phyloP scores from a whole-genome alignment of 2,329 filamentous ascomycete genomes.

The Paecilomyces sp. region DNA sequence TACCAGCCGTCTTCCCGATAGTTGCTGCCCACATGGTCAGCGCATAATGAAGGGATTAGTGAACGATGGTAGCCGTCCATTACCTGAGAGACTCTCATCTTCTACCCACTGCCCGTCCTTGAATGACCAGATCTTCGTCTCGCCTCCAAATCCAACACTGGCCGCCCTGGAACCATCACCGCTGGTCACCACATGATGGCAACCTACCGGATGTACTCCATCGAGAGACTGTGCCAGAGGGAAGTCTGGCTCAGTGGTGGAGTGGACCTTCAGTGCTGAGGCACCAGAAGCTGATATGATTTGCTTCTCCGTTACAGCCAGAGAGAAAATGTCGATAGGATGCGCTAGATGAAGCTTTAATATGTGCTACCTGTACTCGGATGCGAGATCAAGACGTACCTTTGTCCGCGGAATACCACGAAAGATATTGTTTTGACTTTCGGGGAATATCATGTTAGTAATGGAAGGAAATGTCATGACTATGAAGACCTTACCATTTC shows the following conservation, averaged over 20 bases:
- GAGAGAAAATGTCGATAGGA: conserved; percentile 73
- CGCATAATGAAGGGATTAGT: not conserved
- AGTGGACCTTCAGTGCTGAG: conserved; percentile 73
- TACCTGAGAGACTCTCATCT: conserved; percentile 41
- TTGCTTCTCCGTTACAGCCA: conserved; percentile 66
- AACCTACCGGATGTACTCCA: conserved; percentile 77
- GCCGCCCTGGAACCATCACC: conserved; percentile 65
- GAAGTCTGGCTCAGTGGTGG: conserved; percentile 63
- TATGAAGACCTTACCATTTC: conserved; percentile 16
- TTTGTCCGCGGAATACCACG: conserved; percentile 81
- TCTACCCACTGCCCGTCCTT: conserved; percentile 49
- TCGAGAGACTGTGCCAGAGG: conserved; percentile 72
- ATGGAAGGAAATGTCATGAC: conserved; percentile 2
- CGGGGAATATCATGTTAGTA: conserved; percentile 10
- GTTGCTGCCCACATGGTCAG: conserved; percentile 21
- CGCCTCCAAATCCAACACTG: conserved; percentile 82
- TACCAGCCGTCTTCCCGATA: conserved; percentile 58
- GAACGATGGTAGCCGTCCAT: conserved; percentile 10
- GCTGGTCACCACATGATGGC: conserved; percentile 76
- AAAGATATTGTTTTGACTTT: conserved; percentile 97
- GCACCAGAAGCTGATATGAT: conserved; percentile 81
- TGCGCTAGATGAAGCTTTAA: conserved; percentile 54
- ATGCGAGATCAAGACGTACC: conserved; percentile 44
- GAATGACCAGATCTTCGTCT: conserved; percentile 74
- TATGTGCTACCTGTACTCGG: not conserved